A percentile compares a stretch with the other conserved stretches of the same genome.
Evolutionary conservation across 345 rosid species (phyloP).

Genomic region (Rhodamnia rubescens): DNA sequence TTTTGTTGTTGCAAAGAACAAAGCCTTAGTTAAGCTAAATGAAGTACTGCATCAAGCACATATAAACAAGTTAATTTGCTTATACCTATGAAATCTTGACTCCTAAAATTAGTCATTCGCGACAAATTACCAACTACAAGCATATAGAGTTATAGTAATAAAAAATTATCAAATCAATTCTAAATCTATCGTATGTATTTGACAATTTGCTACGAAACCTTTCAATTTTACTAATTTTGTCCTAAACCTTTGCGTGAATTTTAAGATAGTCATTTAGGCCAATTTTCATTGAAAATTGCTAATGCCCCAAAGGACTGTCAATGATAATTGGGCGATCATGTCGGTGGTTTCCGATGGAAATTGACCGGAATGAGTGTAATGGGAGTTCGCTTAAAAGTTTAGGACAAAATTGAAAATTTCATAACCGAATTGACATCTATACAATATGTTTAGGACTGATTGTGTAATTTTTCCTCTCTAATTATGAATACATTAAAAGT

Average conservation of each 20-base stretch:
- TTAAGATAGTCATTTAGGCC: accelerated
- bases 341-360: neutral
- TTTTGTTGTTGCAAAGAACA: no score
- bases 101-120: neutral
- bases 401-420: neutral
- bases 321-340: neutral
- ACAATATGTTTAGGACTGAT: neutral
- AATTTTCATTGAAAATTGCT: neutral
- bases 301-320: accelerated
- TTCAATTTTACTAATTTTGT: neutral
- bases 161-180: neutral
- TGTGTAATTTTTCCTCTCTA: neutral
- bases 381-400: neutral
- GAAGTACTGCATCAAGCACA: neutral
- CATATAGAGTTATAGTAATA: no score
- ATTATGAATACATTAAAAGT: neutral
- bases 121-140: neutral
- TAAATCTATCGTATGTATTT: neutral
- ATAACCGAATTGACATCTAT: no score
- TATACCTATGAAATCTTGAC: neutral
- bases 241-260: neutral
- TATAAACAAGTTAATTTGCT: neutral
- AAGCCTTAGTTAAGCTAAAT: neutral
- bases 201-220: neutral
- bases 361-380: neutral